Evolutionary conservation across 2,329 filamentous ascomycete genomes (phyloP).

Genomic region (Purpureocillium takamizusanense): DNA sequence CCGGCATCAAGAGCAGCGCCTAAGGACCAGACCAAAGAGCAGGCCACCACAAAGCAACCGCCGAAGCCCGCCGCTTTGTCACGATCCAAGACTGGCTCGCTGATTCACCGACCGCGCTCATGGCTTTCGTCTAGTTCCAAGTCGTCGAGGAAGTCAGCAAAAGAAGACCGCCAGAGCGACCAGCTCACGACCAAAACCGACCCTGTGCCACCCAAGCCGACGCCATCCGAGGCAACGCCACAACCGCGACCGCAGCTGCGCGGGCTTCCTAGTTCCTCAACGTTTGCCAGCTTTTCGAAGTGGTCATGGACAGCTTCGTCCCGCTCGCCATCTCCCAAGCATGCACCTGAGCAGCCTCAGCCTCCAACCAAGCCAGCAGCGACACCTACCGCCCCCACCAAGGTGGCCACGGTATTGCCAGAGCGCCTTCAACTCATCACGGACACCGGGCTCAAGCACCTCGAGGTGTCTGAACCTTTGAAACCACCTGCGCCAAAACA

Average conservation of each 20-base stretch:
- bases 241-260: conserved; percentile 16
- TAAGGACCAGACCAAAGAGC: not conserved
- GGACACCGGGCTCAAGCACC: conserved; percentile 12
- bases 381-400: conserved; percentile 12
- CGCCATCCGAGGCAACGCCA: not conserved
- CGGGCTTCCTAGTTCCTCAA: conserved; percentile 31
- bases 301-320: conserved; percentile 43
- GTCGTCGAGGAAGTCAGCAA: conserved; percentile 19
- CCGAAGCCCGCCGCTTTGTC: conserved; percentile 8
- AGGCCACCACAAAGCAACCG: conserved; percentile 1
- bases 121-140: conserved; percentile 40
- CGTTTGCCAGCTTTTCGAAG: conserved; percentile 40
- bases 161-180: conserved; percentile 12
- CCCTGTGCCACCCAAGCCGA: conserved; percentile 9
- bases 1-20: too few species aligned
- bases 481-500: conserved; percentile 19
- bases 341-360: conserved; percentile 16
- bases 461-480: not conserved
- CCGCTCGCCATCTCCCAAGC: conserved; percentile 37
- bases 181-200: conserved; percentile 17
- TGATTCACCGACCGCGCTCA: conserved; percentile 40
- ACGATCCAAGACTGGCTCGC: conserved; percentile 33
- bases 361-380: conserved; percentile 11
- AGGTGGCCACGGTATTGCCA: conserved; percentile 14
- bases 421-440: conserved; percentile 19